phyloP scores from a whole-genome alignment of 352 stramenopile species.

The Phytophthora melonis region DNA sequence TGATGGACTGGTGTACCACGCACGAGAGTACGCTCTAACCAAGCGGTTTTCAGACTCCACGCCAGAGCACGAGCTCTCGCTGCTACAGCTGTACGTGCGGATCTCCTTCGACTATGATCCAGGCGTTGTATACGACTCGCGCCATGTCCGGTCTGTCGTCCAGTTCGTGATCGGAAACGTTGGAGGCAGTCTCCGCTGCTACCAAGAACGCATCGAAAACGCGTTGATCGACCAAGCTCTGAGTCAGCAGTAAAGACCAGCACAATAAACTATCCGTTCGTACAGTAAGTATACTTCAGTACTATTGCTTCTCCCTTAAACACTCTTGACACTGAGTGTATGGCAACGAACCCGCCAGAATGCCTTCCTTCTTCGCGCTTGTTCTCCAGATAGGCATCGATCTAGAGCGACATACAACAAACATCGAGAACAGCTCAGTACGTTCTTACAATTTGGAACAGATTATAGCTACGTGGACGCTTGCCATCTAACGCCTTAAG shows the following conservation, averaged over 20 bases:
- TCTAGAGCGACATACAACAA: too few relatives aligned
- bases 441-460: background rate
- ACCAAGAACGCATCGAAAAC: constrained; percentile 61
- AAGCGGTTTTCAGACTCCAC: constrained; percentile 42
- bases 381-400: too few relatives aligned
- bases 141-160: constrained; percentile 44
- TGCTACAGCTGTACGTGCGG: constrained; percentile 61
- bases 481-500: constrained; percentile 16
- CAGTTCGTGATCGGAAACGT: constrained; percentile 55
- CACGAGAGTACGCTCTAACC: constrained; percentile 46
- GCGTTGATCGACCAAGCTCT: constrained; percentile 35
- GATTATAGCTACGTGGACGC: background rate
- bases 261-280: background rate
- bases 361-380: too few relatives aligned
- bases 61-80: constrained; percentile 38
- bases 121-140: constrained; percentile 34
- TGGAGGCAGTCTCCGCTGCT: constrained; percentile 44
- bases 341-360: too few relatives aligned
- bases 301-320: too few relatives aligned
- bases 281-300: too few relatives aligned
- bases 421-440: background rate
- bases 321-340: too few relatives aligned
- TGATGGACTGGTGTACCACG: constrained; percentile 29
- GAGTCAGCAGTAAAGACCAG: too few relatives aligned
- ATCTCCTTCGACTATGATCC: constrained; percentile 54